Evolutionary conservation across 805 yeast species (phyloP), one percentile per base, ranked within the genome.

Genomic region (Pichia cephalocereana): DNA sequence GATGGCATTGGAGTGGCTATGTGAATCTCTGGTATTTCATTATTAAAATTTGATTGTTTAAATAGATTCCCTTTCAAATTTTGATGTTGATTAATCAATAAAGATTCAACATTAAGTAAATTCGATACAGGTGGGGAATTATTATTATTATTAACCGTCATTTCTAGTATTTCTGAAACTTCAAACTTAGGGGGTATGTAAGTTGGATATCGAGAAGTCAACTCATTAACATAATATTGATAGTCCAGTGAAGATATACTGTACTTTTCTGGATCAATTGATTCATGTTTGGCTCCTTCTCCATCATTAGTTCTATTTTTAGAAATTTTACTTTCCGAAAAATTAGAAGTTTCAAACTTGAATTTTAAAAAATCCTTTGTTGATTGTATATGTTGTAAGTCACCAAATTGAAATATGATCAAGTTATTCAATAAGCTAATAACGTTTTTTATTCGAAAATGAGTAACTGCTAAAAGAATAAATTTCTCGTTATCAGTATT

Each of bases 1-100:
- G 95, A 86, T 4, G 96, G 93, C 1, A 84, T 85, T 0, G 96
- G 96, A 0, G 96, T 87, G 0, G 96, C 90, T 11, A 88, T 74
- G 61, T 85, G 90, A 6, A 82, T 68, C 6, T 67, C 66, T 52
- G 61, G 77, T 42, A 54, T 67, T 23, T 50, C 50, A 38, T 44
- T 46, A 34, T 14, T 34, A 34, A 34, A 34, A 12, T 5, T 34
- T 17, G 32, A 26, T 8, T 36, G 14, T 7, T 49, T 34, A 31
- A 41, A 36, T 6, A 39, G 32, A 11, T 41, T 47, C n/a, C 43
- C 47, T 54, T 65, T 54, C 19, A 64, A 51, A 48, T 53, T 57
- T 45, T 60, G 65, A 39, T 63, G 65, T 40, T 64, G 67, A 47
- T 64, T 65, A 12, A 66, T 54, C 12, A 65, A 41, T 38, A 65